Evolutionary conservation across 495 filamentous ascomycete species (phyloP).

Genomic region (Penicillium canariense): DNA sequence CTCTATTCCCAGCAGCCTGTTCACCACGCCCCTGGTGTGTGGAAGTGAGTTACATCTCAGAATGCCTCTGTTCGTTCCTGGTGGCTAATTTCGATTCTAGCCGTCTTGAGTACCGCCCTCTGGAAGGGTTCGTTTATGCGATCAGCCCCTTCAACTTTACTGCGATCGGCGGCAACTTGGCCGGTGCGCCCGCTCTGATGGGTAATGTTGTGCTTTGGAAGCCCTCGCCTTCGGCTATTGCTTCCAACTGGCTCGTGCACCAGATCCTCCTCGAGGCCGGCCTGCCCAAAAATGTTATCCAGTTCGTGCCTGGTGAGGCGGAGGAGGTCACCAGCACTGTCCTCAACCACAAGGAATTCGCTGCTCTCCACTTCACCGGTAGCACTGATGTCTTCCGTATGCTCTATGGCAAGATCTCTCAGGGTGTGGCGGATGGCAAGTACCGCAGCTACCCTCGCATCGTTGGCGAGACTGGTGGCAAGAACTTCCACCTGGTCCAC

Average conservation of each 20-base stretch:
- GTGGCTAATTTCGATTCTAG: slow-evolving; percentile 23
- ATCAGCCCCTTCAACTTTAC: slow-evolving; percentile 89
- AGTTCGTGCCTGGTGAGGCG: slow-evolving; percentile 80
- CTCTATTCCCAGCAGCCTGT: slow-evolving; percentile 79
- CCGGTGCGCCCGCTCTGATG: slow-evolving; percentile 71
- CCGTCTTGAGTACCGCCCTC: slow-evolving; percentile 74
- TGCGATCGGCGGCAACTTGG: slow-evolving; percentile 78
- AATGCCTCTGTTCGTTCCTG: too few species aligned
- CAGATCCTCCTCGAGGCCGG: slow-evolving; percentile 82
- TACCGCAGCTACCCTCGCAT: slow-evolving; percentile 79
- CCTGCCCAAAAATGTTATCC: slow-evolving; percentile 74
- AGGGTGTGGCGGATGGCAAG: slow-evolving; percentile 65
- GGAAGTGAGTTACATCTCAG: slow-evolving; percentile 56
- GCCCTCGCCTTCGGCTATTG: slow-evolving; percentile 73
- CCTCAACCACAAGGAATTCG: slow-evolving; percentile 67
- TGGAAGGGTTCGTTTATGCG: slow-evolving; percentile 86
- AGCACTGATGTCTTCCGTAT: slow-evolving; percentile 80
- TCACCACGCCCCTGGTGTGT: slow-evolving; percentile 73
- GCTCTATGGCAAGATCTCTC: slow-evolving; percentile 73
- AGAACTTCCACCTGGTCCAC: slow-evolving; percentile 86
- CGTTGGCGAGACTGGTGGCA: slow-evolving; percentile 82
- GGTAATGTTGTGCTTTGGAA: slow-evolving; percentile 90
- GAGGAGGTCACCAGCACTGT: slow-evolving; percentile 72
- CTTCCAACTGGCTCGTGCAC: slow-evolving; percentile 75
- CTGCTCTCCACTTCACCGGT: slow-evolving; percentile 79